phyloP scores from a whole-genome alignment of 257 asterid genomes.

The Gentiana straminea region DNA sequence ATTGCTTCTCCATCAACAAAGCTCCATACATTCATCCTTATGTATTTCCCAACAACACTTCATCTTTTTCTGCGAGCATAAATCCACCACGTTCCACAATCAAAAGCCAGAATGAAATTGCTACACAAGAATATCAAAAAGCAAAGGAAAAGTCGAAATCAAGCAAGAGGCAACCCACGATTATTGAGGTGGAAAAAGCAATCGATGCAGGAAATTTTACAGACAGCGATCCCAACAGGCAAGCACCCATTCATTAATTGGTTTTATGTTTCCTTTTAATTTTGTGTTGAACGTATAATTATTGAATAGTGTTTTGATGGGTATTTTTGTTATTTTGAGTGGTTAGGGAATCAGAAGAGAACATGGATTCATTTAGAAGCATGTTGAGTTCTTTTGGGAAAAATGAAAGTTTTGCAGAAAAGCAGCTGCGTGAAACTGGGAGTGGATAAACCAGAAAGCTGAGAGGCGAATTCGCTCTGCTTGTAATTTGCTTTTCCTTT shows the following conservation, averaged over 20 bases:
- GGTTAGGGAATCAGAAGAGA: slow-evolving; percentile 30
- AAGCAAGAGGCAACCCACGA: slow-evolving; percentile 29
- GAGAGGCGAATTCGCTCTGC: slow-evolving; percentile 38
- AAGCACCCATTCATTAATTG: slow-evolving; percentile 1
- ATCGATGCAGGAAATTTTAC: slow-evolving; percentile 69
- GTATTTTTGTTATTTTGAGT: background rate
- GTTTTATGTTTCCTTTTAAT: background rate
- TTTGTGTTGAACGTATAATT: background rate
- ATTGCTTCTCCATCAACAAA: slow-evolving; percentile 27
- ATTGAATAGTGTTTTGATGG: background rate
- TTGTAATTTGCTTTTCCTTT: slow-evolving; percentile 19
- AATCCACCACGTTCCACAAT: slow-evolving; percentile 6
- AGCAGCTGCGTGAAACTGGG: slow-evolving; percentile 72
- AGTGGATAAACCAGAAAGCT: slow-evolving; percentile 43
- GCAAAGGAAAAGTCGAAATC: slow-evolving; percentile 14
- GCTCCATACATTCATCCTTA: slow-evolving; percentile 24
- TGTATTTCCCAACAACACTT: slow-evolving; percentile 23
- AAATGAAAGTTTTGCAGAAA: slow-evolving; percentile 58
- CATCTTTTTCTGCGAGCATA: slow-evolving; percentile 12
- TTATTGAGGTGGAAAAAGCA: slow-evolving; percentile 66
- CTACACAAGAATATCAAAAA: slow-evolving; percentile 5
- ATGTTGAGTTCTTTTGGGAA: slow-evolving; percentile 38
- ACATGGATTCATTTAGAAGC: slow-evolving; percentile 26
- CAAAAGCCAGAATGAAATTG: background rate
- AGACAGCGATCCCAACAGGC: slow-evolving; percentile 42